Evolutionary conservation across 306 rosid species (phyloP).

Genomic region (Canavalia ensiformis): DNA sequence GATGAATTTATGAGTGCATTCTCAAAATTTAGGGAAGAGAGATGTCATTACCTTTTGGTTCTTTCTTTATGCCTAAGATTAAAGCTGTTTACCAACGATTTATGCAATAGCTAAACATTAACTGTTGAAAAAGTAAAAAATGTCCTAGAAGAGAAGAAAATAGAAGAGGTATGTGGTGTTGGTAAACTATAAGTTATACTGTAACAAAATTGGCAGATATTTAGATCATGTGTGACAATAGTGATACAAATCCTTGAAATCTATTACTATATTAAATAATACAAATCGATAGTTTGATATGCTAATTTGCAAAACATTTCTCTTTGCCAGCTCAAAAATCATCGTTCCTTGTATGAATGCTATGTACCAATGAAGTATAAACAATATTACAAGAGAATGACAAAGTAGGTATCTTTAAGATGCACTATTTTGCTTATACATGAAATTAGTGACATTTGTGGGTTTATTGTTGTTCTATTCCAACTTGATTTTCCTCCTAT

Average conservation of each 20-base stretch:
- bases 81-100: background rate
- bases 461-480: conserved; percentile 24
- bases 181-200: background rate
- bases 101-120: background rate
- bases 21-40: background rate
- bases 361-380: conserved; percentile 90
- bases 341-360: conserved; percentile 69
- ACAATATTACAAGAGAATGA: conserved; percentile 75
- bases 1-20: background rate
- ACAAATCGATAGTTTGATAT: conserved; percentile 27
- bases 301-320: conserved; percentile 48
- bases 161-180: background rate
- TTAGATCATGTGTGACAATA: background rate
- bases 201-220: background rate
- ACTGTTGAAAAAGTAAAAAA: background rate
- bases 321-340: conserved; percentile 67
- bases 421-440: conserved; percentile 26
- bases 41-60: background rate
- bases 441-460: conserved; percentile 12
- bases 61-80: background rate
- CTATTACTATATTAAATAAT: background rate
- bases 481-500: conserved; percentile 38
- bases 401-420: conserved; percentile 59
- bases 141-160: background rate
- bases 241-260: conserved; percentile 1